Conservation (phyloP, 2,329 filamentous ascomycete species). For the Monilinia fructigena region DNA sequence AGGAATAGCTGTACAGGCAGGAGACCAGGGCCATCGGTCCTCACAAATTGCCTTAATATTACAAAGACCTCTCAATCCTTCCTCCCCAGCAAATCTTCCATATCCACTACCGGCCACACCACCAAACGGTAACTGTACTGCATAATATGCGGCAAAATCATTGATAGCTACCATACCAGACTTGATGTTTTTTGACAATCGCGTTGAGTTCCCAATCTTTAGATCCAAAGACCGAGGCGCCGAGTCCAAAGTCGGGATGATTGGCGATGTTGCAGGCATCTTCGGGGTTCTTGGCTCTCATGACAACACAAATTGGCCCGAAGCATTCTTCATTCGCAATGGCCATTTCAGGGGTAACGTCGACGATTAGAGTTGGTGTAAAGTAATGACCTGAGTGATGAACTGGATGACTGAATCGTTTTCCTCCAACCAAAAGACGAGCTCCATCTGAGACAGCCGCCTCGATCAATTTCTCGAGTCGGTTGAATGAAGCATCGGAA, state of each 20-base stretch:
- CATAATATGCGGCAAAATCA: conserved; percentile 92
- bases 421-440: conserved; percentile 76
- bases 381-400: conserved; percentile 88
- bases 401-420: conserved; percentile 66
- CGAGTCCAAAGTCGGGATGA: conserved; percentile 79
- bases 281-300: conserved; percentile 64
- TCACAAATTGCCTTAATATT: conserved; percentile 85
- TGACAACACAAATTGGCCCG: conserved; percentile 82
- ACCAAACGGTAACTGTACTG: conserved; percentile 91
- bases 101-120: conserved; percentile 79
- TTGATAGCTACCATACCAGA: conserved; percentile 94
- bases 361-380: conserved; percentile 81
- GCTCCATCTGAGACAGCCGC: conserved; percentile 80
- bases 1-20: conserved; percentile 75
- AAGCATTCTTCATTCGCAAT: conserved; percentile 93
- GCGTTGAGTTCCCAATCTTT: conserved; percentile 59
- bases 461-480: conserved; percentile 72
- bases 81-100: conserved; percentile 86
- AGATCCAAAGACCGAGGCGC: conserved; percentile 81
- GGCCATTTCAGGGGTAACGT: conserved; percentile 80
- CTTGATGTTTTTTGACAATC: conserved; percentile 65
- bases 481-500: conserved; percentile 71
- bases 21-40: conserved; percentile 64
- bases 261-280: conserved; percentile 79
- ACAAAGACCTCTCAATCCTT: conserved; percentile 80